phyloP scores from a whole-genome alignment of 768 basidiomycete species.

The Serendipita vermifera region DNA sequence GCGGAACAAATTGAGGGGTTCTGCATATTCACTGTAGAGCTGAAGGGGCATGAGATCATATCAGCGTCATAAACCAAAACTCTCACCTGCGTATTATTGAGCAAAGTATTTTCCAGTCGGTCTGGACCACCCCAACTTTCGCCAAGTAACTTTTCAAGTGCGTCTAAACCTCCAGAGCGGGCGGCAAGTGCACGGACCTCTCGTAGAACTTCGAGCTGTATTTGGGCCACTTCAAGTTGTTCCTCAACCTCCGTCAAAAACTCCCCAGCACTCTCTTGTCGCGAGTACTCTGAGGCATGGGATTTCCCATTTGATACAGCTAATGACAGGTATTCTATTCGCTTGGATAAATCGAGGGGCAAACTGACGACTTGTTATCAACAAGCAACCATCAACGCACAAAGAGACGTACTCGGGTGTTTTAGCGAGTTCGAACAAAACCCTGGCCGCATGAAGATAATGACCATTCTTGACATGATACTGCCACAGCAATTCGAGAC shows the following conservation, averaged over 20 bases:
- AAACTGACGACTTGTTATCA: constrained; percentile 14
- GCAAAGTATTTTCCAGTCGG: constrained; percentile 27
- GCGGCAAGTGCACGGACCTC: constrained; percentile 45
- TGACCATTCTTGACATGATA: constrained; percentile 90
- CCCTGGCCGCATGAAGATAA: constrained; percentile 75
- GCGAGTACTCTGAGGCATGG: constrained; percentile 63
- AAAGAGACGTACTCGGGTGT: constrained; percentile 52
- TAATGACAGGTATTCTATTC: constrained; percentile 85
- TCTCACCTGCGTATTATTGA: constrained; percentile 74
- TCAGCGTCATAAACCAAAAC: neutral
- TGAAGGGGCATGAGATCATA: constrained; percentile 24
- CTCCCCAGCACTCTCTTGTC: constrained; percentile 81
- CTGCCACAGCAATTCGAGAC: constrained; percentile 88
- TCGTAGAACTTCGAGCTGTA: constrained; percentile 85
- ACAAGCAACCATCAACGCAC: neutral
- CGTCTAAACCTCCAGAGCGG: constrained; percentile 44
- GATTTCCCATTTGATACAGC: constrained; percentile 96
- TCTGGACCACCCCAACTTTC: constrained; percentile 44
- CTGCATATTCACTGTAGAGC: constrained; percentile 81
- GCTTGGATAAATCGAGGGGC: constrained; percentile 40
- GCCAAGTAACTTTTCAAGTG: constrained; percentile 24
- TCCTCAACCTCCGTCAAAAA: constrained; percentile 94
- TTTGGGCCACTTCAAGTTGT: constrained; percentile 91
- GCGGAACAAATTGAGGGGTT: constrained; percentile 69
- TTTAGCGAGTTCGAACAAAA: constrained; percentile 71